Conservation (phyloP, 176 grass and related monocot species). For the Carex parvula region DNA sequence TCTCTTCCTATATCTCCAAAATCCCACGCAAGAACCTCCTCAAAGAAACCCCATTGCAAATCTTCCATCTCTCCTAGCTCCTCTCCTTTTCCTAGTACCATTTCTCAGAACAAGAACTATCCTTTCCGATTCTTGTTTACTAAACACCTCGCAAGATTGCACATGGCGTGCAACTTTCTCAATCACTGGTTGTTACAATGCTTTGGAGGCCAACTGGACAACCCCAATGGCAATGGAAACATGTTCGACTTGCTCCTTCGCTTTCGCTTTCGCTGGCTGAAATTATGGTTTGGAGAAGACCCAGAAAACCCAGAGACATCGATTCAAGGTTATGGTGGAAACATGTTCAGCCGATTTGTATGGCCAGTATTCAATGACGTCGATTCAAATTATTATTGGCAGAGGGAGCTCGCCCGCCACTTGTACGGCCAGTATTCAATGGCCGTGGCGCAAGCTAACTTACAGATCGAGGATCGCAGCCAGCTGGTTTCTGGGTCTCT, state of each 20-base stretch:
- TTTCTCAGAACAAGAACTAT: no score
- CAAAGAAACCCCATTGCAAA: no score
- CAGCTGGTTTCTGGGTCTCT: conserved; percentile 31
- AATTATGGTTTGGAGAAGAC: not conserved
- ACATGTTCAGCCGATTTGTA: conserved; percentile 13
- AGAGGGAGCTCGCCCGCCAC: conserved; percentile 32
- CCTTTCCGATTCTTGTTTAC: no score
- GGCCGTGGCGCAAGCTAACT: conserved; percentile 38
- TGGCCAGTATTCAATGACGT: conserved; percentile 32
- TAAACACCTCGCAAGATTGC: not conserved
- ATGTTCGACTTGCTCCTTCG: no score
- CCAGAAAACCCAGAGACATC: not conserved
- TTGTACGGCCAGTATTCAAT: conserved; percentile 38
- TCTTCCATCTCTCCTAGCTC: not conserved
- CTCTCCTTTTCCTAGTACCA: not conserved
- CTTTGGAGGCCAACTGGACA: not conserved
- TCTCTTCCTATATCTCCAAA: no score
- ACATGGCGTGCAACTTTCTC: not conserved
- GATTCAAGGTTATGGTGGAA: not conserved
- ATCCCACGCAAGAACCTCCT: no score
- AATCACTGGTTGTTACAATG: not conserved
- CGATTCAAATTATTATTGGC: no score
- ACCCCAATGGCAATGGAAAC: no score
- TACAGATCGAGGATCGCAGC: conserved; percentile 36
- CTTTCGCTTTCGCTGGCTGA: no score